Conservation (phyloP, 768 basidiomycete genomes). For the Leucocoprinus birnbaumii region DNA sequence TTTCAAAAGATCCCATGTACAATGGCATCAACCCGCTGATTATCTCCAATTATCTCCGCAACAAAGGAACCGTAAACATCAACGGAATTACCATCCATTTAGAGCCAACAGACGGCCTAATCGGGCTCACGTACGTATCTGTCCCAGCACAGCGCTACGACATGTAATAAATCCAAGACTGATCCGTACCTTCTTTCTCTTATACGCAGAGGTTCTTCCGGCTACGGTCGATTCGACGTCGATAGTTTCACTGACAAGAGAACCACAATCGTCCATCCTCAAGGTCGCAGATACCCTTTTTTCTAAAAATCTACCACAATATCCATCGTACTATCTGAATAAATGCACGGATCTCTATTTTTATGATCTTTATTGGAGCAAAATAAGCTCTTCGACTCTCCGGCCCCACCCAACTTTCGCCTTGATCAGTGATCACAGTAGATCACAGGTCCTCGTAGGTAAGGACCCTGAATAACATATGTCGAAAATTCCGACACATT, state of each 20-base stretch:
- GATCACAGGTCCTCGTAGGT: too few relatives aligned
- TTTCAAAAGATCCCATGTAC: not conserved
- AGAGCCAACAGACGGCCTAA: slow-evolving; percentile 33
- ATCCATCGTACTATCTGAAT: slow-evolving; percentile 10
- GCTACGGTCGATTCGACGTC: slow-evolving; percentile 51
- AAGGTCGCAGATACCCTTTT: slow-evolving; percentile 25
- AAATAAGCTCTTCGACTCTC: too few relatives aligned
- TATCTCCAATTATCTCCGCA: not conserved
- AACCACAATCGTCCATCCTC: slow-evolving; percentile 39
- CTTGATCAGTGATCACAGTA: too few relatives aligned
- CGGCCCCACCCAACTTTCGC: too few relatives aligned
- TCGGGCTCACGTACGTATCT: slow-evolving; percentile 48
- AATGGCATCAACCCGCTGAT: not conserved
- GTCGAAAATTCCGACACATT: too few relatives aligned
- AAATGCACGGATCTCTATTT: slow-evolving; percentile 25
- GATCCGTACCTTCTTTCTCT: not conserved
- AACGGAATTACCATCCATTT: slow-evolving; percentile 52
- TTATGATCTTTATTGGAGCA: too few relatives aligned
- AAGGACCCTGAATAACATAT: too few relatives aligned
- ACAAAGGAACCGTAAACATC: slow-evolving; percentile 53
- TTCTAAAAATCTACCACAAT: too few relatives aligned
- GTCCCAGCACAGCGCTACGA: too few relatives aligned
- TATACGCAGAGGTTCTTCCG: slow-evolving; percentile 38
- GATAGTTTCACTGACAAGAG: slow-evolving; percentile 48
- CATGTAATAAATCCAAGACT: not conserved